A percentile compares a stretch with the other conserved stretches of the same genome.
These are phyloP conservation scores for Microsporum ferrugineum DNA, from an alignment of 2,329 filamentous ascomycete genomes.

Conservation along the genomic window DNA sequence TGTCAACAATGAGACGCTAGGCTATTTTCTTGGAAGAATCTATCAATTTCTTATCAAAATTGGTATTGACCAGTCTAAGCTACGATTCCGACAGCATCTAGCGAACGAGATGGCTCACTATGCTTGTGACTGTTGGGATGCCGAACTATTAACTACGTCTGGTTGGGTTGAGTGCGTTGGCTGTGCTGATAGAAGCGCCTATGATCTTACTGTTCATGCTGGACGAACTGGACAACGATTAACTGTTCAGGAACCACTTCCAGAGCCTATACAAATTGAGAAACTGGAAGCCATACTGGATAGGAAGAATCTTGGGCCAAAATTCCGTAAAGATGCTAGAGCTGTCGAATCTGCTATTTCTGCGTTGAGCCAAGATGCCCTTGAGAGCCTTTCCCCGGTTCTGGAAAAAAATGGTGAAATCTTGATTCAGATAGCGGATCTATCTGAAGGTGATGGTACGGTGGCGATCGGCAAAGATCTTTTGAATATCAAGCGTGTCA, in stretches of 20 bases:
- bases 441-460: conserved; percentile 49
- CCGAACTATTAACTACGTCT: conserved; percentile 78
- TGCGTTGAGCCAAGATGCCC: conserved; percentile 64
- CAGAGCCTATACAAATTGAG: conserved; percentile 66
- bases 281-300: conserved; percentile 81
- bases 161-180: conserved; percentile 99
- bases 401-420: conserved; percentile 65
- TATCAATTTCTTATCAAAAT: conserved; percentile 81
- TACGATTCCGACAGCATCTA: conserved; percentile 98
- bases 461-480: conserved; percentile 70
- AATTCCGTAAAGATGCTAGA: conserved; percentile 91
- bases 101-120: conserved; percentile 85
- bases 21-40: conserved; percentile 93
- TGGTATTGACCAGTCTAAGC: conserved; percentile 74
- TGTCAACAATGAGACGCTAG: conserved; percentile 94
- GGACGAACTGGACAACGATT: conserved; percentile 84
- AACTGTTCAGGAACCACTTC: conserved; percentile 68
- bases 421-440: conserved; percentile 57
- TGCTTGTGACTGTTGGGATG: conserved; percentile 95
- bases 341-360: conserved; percentile 69
- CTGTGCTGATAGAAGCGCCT: conserved; percentile 89
- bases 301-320: conserved; percentile 91
- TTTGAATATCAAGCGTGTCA: conserved; percentile 68
- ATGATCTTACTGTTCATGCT: conserved; percentile 82
- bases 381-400: conserved; percentile 65